These are phyloP conservation scores for Dendrobium catenatum DNA, from an alignment of 106 monocot genomes.

Conservation along the genomic window DNA sequence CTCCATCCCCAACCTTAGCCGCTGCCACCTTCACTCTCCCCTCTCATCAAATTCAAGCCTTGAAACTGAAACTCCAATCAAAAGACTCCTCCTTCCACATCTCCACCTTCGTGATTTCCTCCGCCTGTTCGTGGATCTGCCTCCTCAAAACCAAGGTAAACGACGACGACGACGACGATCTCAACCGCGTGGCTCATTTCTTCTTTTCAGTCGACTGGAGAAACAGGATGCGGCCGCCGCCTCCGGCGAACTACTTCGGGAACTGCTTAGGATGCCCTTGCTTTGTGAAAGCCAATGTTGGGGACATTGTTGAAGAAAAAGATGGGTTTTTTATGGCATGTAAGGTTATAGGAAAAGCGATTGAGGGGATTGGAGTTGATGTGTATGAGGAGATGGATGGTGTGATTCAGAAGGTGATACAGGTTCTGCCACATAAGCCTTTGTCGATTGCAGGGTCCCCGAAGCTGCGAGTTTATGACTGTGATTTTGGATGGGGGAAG, in stretches of 20 bases:
- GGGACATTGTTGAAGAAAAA: constrained; percentile 6
- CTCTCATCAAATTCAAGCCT: background rate
- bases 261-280: constrained; percentile 10
- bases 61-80: background rate
- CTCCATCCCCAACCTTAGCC: background rate
- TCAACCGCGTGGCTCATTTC: background rate
- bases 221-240: background rate
- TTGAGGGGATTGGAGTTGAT: background rate
- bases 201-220: constrained; percentile 14
- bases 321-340: constrained; percentile 10
- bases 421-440: no score
- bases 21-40: background rate
- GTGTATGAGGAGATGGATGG: background rate
- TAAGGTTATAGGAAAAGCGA: constrained; percentile 5
- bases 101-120: constrained; percentile 16
- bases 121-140: constrained; percentile 16
- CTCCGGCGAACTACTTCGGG: constrained; percentile 22
- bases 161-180: background rate
- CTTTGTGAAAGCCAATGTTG: background rate
- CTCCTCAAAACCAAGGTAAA: background rate
- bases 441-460: constrained; percentile 20
- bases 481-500: constrained; percentile 20
- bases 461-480: constrained; percentile 8
- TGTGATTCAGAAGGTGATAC: background rate
- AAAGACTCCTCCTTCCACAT: constrained; percentile 2